Evolutionary conservation across 2,329 filamentous ascomycete genomes (phyloP), one percentile per base, ranked within the genome.

Genomic region (Colletotrichum karsti): DNA sequence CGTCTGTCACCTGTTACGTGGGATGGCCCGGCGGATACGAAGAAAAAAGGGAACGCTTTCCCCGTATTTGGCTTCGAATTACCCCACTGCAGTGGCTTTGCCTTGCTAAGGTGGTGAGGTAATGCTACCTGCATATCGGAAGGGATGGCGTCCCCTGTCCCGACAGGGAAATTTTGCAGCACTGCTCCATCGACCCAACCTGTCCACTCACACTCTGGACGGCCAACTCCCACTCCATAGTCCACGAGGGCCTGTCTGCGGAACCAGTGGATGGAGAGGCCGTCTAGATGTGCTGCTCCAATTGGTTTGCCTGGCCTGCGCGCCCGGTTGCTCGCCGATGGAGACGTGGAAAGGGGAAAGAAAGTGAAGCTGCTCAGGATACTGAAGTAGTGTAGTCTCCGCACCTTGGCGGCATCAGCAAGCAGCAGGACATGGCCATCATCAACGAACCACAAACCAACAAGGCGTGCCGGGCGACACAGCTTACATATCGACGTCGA

Each of bases 41-140:
- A 67, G 64, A 44, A 58, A 51, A 56, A n/a, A 63, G 28, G 53
- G 63, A 37, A 55, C 28, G 37, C 53, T 44, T 48, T 56, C 60
- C 64, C 64, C 53, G 60, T 67, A 64, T 67, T 64, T 64, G 53
- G 48, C 26, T 58, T 64, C 53, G 30, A 58, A 22, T 30, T 54
- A 54, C 64, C 64, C 64, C 64, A 67, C 58, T 42, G 39, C 60
- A 22, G 60, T 64, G 60, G 60, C 64, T 67, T 64, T 37, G 60
- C 64, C 60, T 39, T 63, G 64, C 60, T 57, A 33, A 67, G 44
- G 20, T 67, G 53, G 53, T 64, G 64, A 64, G 64, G 60, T 64
- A 64, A 64, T 64, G 58, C 60, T 41, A 64, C 60, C 42, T 67
- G 64, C 64, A 67, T 58, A 67, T 67, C 53, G 53, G 64, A 67